A percentile compares a stretch with the other conserved stretches of the same genome.
These are phyloP conservation scores for Vinca minor DNA, from an alignment of 257 asterid genomes.

Conservation along the genomic window DNA sequence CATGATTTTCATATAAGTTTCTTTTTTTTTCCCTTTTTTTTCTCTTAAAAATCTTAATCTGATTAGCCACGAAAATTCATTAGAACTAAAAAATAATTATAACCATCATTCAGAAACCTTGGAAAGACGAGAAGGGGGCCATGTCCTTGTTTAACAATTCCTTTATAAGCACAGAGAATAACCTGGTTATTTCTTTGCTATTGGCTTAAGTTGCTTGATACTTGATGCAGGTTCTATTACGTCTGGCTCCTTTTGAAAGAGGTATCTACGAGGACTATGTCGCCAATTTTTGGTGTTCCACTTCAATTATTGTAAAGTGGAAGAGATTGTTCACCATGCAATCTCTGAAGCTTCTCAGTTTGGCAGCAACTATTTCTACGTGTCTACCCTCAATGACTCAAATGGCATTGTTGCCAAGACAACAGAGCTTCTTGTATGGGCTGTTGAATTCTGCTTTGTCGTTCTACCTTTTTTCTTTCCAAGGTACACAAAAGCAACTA, in stretches of 20 bases:
- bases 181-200: not conserved
- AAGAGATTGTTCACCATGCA: conserved; percentile 74
- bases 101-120: too few species aligned
- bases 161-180: not conserved
- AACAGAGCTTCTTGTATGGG: conserved; percentile 62
- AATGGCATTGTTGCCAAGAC: conserved; percentile 57
- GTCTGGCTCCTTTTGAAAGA: conserved; percentile 96
- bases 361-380: conserved; percentile 64
- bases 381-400: conserved; percentile 77
- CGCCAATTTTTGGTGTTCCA: conserved; percentile 95
- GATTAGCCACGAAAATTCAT: not conserved
- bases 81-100: too few species aligned
- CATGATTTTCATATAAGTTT: not conserved
- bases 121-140: too few species aligned
- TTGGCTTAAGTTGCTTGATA: conserved; percentile 16
- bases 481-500: conserved; percentile 47
- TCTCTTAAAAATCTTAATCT: not conserved
- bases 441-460: conserved; percentile 73
- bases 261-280: conserved; percentile 96
- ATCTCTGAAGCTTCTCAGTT: conserved; percentile 56
- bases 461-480: conserved; percentile 91
- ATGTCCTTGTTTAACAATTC: too few species aligned
- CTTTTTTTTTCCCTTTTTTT: too few species aligned
- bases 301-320: conserved; percentile 79
- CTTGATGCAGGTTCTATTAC: conserved; percentile 74